Conservation (phyloP, 768 basidiomycete genomes). For the Artomyces pyxidatus region DNA sequence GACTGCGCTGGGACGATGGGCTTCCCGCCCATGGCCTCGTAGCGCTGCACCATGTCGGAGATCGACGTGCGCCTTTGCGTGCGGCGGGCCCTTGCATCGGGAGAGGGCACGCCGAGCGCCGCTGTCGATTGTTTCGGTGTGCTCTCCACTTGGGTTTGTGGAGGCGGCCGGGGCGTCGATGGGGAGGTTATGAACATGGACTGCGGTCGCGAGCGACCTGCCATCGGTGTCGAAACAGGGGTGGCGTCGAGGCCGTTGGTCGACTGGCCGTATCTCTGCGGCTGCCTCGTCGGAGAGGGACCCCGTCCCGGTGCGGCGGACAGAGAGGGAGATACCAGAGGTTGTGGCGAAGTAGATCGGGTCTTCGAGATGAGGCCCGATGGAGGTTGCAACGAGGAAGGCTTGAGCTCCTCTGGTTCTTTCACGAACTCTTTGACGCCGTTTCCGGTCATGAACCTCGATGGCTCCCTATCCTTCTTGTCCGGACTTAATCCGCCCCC, state of each 20-base stretch:
- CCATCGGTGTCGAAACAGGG: background rate
- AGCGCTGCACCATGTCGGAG: constrained; percentile 79
- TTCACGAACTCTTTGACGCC: background rate
- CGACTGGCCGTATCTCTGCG: constrained; percentile 9
- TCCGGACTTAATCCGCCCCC: constrained; percentile 40
- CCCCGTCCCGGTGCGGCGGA: constrained; percentile 1
- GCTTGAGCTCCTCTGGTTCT: background rate
- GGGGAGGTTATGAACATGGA: constrained; percentile 72
- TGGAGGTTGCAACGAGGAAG: background rate
- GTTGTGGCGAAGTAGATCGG: constrained; percentile 11
- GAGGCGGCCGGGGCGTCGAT: constrained; percentile 33
- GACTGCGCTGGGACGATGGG: background rate
- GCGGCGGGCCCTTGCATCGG: constrained; percentile 34
- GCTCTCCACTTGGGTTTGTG: constrained; percentile 17
- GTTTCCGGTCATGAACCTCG: background rate
- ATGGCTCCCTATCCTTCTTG: constrained; percentile 31
- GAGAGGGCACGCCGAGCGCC: constrained; percentile 36
- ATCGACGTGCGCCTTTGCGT: constrained; percentile 63
- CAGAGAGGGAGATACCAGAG: constrained; percentile 4
- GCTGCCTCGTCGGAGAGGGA: background rate
- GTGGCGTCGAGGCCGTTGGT: constrained; percentile 5
- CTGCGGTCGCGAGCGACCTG: constrained; percentile 48
- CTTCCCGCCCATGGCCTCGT: constrained; percentile 52
- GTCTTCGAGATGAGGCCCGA: background rate
- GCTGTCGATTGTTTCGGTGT: constrained; percentile 9